Evolutionary conservation across 176 grass and related monocot genomes (phyloP).

Genomic region (Aegilops longissima): DNA sequence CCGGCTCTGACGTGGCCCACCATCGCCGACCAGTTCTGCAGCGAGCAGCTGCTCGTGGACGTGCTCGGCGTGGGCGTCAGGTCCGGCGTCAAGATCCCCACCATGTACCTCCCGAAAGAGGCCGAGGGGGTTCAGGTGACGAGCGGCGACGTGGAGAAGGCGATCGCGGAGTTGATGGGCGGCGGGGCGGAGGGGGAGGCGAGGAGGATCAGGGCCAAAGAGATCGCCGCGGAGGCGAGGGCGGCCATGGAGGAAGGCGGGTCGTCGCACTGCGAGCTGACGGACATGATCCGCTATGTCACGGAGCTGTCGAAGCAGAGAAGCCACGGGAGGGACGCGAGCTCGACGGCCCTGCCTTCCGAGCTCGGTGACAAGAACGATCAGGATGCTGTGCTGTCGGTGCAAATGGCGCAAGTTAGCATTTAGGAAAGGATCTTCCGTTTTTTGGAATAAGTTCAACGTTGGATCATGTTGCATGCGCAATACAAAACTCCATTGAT

Average conservation of each 20-base stretch:
- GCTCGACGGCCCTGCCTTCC: background rate
- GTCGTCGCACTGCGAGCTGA: constrained; percentile 44
- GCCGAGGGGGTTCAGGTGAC: constrained; percentile 29
- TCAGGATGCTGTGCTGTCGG: background rate
- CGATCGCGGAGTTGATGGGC: constrained; percentile 37
- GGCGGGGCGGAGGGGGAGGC: constrained; percentile 8
- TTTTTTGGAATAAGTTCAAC: too few relatives aligned
- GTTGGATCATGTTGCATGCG: too few relatives aligned
- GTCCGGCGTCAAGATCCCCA: constrained; percentile 37
- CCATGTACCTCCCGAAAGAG: background rate
- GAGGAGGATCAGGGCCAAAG: constrained; percentile 29
- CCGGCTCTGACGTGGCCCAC: constrained; percentile 61
- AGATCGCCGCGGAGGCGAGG: constrained; percentile 31
- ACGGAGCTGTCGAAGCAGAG: constrained; percentile 26
- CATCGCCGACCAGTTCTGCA: constrained; percentile 53
- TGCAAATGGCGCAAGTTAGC: background rate
- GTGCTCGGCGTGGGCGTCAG: constrained; percentile 52
- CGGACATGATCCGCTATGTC: constrained; percentile 41
- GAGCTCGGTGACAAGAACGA: background rate
- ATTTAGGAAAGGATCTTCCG: too few relatives aligned
- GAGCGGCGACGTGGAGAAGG: constrained; percentile 32
- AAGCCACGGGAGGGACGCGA: background rate
- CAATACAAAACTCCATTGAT: too few relatives aligned
- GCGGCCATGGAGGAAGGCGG: constrained; percentile 51
- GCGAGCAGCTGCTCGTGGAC: constrained; percentile 58